Base-by-base conservation (phyloP, 768 basidiomycete genomes). In the Termitomyces sp. region DNA sequence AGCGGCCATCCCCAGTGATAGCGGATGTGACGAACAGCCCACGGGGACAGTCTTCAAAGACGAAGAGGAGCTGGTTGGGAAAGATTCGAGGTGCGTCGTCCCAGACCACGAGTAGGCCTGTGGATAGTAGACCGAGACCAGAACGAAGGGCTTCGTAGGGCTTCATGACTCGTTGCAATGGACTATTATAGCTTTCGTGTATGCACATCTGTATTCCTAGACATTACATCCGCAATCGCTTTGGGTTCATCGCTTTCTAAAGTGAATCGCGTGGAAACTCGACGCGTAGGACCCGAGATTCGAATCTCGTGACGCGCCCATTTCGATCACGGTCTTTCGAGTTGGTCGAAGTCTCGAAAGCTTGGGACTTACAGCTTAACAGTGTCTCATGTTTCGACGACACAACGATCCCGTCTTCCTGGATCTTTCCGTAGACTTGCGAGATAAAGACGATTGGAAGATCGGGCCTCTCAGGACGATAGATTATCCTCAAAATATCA, bases 11-110 rank as follows among this genome's bases (percentile, higher is more conserved):
- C 24, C 68, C 79, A 34, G 72, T 76, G 20, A 74, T 79, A 26
- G 67, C 73, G 13, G 88, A 91, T 64, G 82, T 88, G 55, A 89
- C 88, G 26, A 90, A 90, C 65, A 88, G 81, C 64, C 86, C 87
- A 18, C 76, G 79, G 24, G 64, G 66, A 44, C 70, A 71, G 44
- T 72, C 76, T 26, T 68, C 71, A 33, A 82, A 84, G 63, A 74
- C 76, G 45, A 86, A 87, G 68, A 78, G 82, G 65, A 84, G 85
- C 56, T 91, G 89, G 89, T 68, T 90, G 20, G 86, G 85, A 13
- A 89, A 87, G 71, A 86, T 89, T 61, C 79, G 85, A 67, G 81
- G 82, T 46, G 70, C 72, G 27, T 73, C 77, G 40, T 62, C 74
- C 24, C 70, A 72, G 47, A 56, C 69, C 24, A 56, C 64, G 43